Conservation (phyloP, 2,329 filamentous ascomycete genomes). For the Malbranchea cinnamomea region DNA sequence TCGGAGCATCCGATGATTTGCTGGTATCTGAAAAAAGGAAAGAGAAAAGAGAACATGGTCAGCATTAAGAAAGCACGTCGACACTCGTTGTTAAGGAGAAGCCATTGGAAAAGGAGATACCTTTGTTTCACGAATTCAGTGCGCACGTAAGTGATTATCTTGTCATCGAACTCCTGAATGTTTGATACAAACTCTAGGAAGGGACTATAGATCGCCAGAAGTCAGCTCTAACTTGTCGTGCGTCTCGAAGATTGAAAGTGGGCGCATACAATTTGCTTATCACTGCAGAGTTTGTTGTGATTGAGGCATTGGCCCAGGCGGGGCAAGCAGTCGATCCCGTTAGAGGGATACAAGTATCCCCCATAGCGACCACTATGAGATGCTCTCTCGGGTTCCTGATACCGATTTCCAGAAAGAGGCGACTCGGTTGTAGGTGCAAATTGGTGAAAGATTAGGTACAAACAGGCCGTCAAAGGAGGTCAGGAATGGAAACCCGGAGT, state of each 20-base stretch:
- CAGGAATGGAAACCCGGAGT: background rate
- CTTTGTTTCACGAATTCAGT: constrained; percentile 62
- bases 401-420: too few relatives aligned
- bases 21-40: constrained; percentile 51
- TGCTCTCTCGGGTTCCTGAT: too few relatives aligned
- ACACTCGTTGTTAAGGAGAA: background rate
- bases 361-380: too few relatives aligned
- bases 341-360: constrained; percentile 48
- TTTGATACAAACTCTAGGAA: constrained; percentile 75
- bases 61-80: background rate
- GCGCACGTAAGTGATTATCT: constrained; percentile 57
- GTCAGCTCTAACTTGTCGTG: background rate
- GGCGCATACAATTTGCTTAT: constrained; percentile 48
- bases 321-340: constrained; percentile 54
- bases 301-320: constrained; percentile 56
- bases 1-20: constrained; percentile 64
- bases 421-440: background rate
- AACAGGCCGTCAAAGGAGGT: background rate
- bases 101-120: constrained; percentile 36
- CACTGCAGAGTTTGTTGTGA: constrained; percentile 48
- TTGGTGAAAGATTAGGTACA: background rate
- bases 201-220: constrained; percentile 42
- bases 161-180: constrained; percentile 58
- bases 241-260: background rate
- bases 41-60: constrained; percentile 19